A percentile compares a stretch with the other conserved stretches of the same genome.
These are phyloP conservation scores for Excoecaria agallocha DNA, from an alignment of 345 rosid genomes.

Conservation along the genomic window DNA sequence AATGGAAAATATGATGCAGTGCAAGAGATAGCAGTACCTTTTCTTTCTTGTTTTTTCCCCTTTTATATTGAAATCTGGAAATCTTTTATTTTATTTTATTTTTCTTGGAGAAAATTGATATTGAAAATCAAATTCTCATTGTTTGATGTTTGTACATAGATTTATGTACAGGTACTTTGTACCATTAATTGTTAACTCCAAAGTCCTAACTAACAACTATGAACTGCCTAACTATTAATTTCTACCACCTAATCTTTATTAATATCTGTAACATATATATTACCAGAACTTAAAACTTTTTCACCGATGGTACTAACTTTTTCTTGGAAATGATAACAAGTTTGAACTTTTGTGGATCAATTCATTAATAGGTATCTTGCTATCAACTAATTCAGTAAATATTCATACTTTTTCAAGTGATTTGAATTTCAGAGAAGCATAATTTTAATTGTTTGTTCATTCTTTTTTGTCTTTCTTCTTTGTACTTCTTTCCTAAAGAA, in stretches of 20 bases:
- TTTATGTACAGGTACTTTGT: too few relatives aligned
- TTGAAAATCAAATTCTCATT: too few relatives aligned
- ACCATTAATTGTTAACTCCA: too few relatives aligned
- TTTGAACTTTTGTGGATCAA: neutral
- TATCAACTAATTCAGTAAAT: neutral
- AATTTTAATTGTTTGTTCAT: neutral
- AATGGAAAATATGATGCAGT: slow-evolving; percentile 91
- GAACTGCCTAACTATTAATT: too few relatives aligned
- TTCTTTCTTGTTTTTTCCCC: neutral
- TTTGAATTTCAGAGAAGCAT: neutral
- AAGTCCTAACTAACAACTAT: too few relatives aligned
- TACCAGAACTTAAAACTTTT: neutral
- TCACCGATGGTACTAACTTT: neutral
- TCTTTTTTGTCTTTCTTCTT: neutral
- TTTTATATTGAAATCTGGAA: neutral
- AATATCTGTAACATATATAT: neutral
- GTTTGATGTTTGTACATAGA: too few relatives aligned
- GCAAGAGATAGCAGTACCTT: slow-evolving; percentile 63
- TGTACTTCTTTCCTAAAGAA: neutral
- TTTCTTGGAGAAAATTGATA: too few relatives aligned
- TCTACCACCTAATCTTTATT: too few relatives aligned
- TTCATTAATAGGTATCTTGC: neutral
- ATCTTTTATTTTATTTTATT: too few relatives aligned
- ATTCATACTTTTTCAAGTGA: neutral
- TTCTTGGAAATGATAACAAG: neutral